phyloP scores from a whole-genome alignment of 768 basidiomycete species.

The Boletus eberwhitei region DNA sequence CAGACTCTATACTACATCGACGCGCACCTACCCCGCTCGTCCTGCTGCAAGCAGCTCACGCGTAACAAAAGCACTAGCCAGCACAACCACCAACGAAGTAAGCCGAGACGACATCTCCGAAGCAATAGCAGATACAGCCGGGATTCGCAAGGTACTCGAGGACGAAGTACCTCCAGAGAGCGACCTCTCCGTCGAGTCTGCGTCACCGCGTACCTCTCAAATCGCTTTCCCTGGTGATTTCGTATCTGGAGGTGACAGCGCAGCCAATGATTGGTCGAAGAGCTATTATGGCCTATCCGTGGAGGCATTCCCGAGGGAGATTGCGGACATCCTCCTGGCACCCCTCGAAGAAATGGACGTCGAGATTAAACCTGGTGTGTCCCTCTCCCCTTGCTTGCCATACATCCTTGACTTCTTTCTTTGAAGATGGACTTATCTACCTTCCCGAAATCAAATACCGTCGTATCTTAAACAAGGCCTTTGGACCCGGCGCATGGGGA shows the following conservation, averaged over 20 bases:
- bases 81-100: conserved; percentile 27
- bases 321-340: conserved; percentile 66
- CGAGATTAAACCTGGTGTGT: conserved; percentile 89
- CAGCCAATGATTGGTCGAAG: conserved; percentile 77
- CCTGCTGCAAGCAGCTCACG: conserved; percentile 19
- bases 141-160: conserved; percentile 8
- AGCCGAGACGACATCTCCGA: conserved; percentile 18
- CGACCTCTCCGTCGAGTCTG: conserved; percentile 7
- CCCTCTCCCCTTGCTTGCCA: background rate
- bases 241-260: conserved; percentile 15
- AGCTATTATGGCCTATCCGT: conserved; percentile 80
- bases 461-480: conserved; percentile 85
- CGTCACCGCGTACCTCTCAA: conserved; percentile 13
- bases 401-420: background rate
- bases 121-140: conserved; percentile 20
- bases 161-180: conserved; percentile 17
- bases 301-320: conserved; percentile 74
- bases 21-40: conserved; percentile 27
- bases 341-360: conserved; percentile 76
- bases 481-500: conserved; percentile 97
- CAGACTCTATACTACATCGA: conserved; percentile 20
- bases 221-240: conserved; percentile 30
- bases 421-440: conserved; percentile 84
- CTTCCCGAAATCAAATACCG: conserved; percentile 97
- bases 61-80: conserved; percentile 30